A percentile compares a stretch with the other conserved stretches of the same genome.
Conservation (phyloP, 1,284 basidiomycete genomes). For the Ceratobasidium sp. region DNA sequence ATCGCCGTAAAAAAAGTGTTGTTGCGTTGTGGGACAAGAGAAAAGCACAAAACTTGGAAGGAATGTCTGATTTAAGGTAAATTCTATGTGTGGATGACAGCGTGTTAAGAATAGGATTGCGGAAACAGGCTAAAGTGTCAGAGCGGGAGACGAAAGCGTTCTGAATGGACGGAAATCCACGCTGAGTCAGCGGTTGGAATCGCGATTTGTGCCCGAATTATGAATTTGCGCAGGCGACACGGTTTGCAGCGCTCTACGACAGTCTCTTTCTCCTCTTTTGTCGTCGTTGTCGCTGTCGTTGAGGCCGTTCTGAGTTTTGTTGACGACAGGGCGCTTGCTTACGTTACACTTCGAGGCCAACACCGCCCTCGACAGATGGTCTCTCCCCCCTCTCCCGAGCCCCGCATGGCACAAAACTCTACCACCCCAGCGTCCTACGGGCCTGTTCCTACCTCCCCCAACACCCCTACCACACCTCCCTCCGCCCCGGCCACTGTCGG, state of each 20-base stretch:
- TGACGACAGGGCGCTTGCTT: neutral
- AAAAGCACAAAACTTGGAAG: too few relatives aligned
- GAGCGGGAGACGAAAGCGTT: too few relatives aligned
- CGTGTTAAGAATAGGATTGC: too few relatives aligned
- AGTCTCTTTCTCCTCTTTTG: conserved; percentile 13
- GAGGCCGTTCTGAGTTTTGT: too few relatives aligned
- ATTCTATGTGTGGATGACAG: too few relatives aligned
- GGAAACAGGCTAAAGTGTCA: too few relatives aligned
- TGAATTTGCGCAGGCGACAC: conserved; percentile 20
- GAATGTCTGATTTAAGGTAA: too few relatives aligned
- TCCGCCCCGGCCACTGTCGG: neutral
- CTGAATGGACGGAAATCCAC: neutral
- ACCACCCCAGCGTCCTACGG: conserved; percentile 20
- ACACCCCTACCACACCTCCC: neutral
- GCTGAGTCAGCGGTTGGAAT: conserved; percentile 11
- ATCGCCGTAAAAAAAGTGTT: too few relatives aligned
- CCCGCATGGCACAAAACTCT: conserved; percentile 23
- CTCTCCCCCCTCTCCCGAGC: conserved; percentile 35
- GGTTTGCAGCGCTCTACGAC: conserved; percentile 22
- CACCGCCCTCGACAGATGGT: conserved; percentile 6
- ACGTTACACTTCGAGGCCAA: neutral
- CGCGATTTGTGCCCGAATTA: too few relatives aligned
- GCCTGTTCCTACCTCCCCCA: conserved; percentile 40
- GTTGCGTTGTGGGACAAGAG: too few relatives aligned
- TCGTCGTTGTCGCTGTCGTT: too few relatives aligned